A percentile compares a stretch with the other conserved stretches of the same genome.
Conservation (phyloP, 1,284 basidiomycete species). For the Coriolopsis trogii region DNA sequence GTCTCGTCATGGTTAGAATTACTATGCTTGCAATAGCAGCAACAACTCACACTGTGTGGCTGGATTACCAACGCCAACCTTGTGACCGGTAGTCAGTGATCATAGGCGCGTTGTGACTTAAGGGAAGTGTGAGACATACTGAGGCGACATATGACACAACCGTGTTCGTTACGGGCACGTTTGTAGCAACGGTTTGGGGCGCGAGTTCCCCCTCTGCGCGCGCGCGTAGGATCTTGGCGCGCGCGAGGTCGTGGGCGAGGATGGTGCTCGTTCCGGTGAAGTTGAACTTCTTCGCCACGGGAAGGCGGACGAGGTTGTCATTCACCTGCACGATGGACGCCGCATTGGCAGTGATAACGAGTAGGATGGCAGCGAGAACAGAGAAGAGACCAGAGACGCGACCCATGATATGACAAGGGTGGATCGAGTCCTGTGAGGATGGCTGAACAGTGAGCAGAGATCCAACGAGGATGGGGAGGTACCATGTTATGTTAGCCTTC, state of each 20-base stretch:
- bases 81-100: not conserved
- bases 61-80: slow-evolving; percentile 25
- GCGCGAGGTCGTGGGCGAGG: slow-evolving; percentile 20
- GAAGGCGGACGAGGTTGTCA: too few species aligned
- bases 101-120: not conserved
- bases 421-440: too few species aligned
- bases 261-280: slow-evolving; percentile 13
- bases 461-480: too few species aligned
- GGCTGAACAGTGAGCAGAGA: too few species aligned
- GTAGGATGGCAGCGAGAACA: too few species aligned
- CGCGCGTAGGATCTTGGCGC: slow-evolving; percentile 14
- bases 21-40: not conserved
- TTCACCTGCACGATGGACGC: too few species aligned
- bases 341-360: too few species aligned
- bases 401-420: too few species aligned
- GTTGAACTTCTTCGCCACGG: slow-evolving; percentile 21
- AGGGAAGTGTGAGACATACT: slow-evolving; percentile 6
- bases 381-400: too few species aligned
- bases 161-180: slow-evolving; percentile 16
- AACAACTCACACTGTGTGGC: slow-evolving; percentile 21
- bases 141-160: slow-evolving; percentile 22
- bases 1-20: not conserved
- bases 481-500: too few species aligned
- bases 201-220: not conserved
- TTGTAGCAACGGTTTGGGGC: not conserved